A percentile compares a stretch with the other conserved stretches of the same genome.
Evolutionary conservation across 371 early-diverging fungal genomes (phyloP).

Genomic region (Coemansia sp.): DNA sequence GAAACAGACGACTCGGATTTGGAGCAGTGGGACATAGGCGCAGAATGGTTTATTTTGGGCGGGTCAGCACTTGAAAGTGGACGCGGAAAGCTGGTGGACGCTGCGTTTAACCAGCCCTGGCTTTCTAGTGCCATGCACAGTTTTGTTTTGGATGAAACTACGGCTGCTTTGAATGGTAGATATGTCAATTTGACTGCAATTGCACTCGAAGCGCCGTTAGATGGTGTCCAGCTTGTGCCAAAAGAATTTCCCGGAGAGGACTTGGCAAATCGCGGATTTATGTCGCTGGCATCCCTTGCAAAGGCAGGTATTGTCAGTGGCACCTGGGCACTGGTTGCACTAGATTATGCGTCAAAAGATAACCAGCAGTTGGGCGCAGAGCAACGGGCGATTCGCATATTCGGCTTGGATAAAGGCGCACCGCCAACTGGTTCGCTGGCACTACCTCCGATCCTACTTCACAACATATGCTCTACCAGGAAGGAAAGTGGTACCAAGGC

Average conservation of each 20-base stretch:
- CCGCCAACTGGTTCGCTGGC: slow-evolving; percentile 19
- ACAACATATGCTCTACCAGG: slow-evolving; percentile 17
- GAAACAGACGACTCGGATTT: slow-evolving; percentile 1
- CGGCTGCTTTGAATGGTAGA: not conserved
- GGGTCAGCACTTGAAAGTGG: slow-evolving; percentile 16
- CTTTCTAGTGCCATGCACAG: not conserved
- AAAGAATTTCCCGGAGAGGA: slow-evolving; percentile 29
- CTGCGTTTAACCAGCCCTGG: slow-evolving; percentile 20
- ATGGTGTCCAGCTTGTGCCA: slow-evolving; percentile 30
- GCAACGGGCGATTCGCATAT: slow-evolving; percentile 54
- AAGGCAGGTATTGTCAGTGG: slow-evolving; percentile 71
- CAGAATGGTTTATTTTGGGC: slow-evolving; percentile 48
- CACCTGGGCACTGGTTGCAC: slow-evolving; percentile 61
- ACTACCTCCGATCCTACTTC: slow-evolving; percentile 35
- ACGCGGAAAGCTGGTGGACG: slow-evolving; percentile 20
- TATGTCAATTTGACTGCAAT: slow-evolving; percentile 13
- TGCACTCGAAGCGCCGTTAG: slow-evolving; percentile 11
- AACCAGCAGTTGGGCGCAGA: slow-evolving; percentile 4
- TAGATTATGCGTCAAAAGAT: slow-evolving; percentile 1
- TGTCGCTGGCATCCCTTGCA: slow-evolving; percentile 58
- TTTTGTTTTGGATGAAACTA: not conserved
- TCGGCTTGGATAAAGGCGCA: slow-evolving; percentile 54
- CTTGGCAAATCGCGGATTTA: slow-evolving; percentile 36
- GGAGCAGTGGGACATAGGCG: slow-evolving; percentile 38
- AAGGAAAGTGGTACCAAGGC: not conserved